Percentiles rank a stretch among this genome's conserved stretches.
These are phyloP conservation scores for Daldinia decipiens DNA, from an alignment of 495 filamentous ascomycete species.

Conservation along the genomic window DNA sequence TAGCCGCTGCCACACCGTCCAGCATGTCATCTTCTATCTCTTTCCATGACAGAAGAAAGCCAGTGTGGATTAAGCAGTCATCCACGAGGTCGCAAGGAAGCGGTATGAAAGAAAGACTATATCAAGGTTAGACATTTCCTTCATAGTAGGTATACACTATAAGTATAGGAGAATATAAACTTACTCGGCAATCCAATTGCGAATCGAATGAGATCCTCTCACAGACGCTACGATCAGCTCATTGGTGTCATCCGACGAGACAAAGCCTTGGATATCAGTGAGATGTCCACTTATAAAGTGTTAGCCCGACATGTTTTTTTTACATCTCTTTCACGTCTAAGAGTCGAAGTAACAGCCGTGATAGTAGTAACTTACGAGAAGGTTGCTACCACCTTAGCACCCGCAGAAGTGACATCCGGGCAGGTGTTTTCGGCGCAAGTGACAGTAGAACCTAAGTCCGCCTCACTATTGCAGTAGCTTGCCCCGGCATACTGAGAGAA, in stretches of 20 bases:
- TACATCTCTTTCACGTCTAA: not conserved
- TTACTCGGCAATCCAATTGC: slow-evolving; percentile 74
- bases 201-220: slow-evolving; percentile 69
- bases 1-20: slow-evolving; percentile 43
- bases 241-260: slow-evolving; percentile 72
- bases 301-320: not conserved
- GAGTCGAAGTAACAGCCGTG: not conserved
- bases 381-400: slow-evolving; percentile 65
- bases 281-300: slow-evolving; percentile 55
- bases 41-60: slow-evolving; percentile 53
- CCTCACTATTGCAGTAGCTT: slow-evolving; percentile 71
- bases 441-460: slow-evolving; percentile 59
- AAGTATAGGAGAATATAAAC: slow-evolving; percentile 42
- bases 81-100: slow-evolving; percentile 46
- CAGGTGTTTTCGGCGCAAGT: slow-evolving; percentile 70
- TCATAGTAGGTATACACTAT: not conserved
- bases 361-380: slow-evolving; percentile 60
- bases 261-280: slow-evolving; percentile 74
- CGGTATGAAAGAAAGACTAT: slow-evolving; percentile 49
- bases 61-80: slow-evolving; percentile 53
- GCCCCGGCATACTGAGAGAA: slow-evolving; percentile 77
- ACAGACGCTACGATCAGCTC: slow-evolving; percentile 73
- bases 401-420: slow-evolving; percentile 67
- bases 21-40: slow-evolving; percentile 46
- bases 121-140: slow-evolving; percentile 11